Evolutionary conservation across 371 early-diverging fungal species (phyloP), one percentile per base, ranked within the genome.

Genomic region (Actinomucor elegans): DNA sequence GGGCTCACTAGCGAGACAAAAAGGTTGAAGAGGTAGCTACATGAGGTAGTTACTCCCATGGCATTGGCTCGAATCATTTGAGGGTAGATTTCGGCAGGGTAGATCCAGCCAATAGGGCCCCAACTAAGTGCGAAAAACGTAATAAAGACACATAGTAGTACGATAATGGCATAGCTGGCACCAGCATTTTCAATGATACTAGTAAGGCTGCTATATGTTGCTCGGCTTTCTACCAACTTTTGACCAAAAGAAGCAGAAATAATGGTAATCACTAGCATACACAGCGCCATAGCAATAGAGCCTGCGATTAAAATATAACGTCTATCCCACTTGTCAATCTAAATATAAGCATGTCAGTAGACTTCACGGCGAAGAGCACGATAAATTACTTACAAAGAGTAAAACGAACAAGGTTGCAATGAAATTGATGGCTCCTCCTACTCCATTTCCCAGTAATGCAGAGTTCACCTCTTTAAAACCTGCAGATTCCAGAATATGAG

Each of bases 41-140:
- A 78, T 6, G 92, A 83, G 17, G 95, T 94, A 20, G 90, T 86
- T 17, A 91, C 57, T 31, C 88, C 89, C 61, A 89, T 83, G 34
- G 87, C 94, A 73, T 92, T 92, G 57, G 89, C 81, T 46, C 87
- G 84, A 49, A 86, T 69, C 44, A 81, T 77, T 56, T 80, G 66
- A 8, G 66, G 66, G 24, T 65, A 65, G 2, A 65, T 65, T 26
- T 65, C 66, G 89, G 92, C 83, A 29, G 93, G 92, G 69, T 92
- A 92, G 54, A 90, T 85, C 96, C 95, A 95, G 17, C 88, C 91
- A 41, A 91, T 77, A 26, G 94, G 94, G 7, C 94, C 94, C 93
- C 93, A 94, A 36, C 91, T 85, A 55, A 81, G 69, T 31, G 94
- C 89, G 64, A 93, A 94, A 40, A 71, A 73, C 42, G 73, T 79